These are phyloP conservation scores for Aegilops longissima DNA, from an alignment of 176 grass and related monocot species.

Conservation along the genomic window DNA sequence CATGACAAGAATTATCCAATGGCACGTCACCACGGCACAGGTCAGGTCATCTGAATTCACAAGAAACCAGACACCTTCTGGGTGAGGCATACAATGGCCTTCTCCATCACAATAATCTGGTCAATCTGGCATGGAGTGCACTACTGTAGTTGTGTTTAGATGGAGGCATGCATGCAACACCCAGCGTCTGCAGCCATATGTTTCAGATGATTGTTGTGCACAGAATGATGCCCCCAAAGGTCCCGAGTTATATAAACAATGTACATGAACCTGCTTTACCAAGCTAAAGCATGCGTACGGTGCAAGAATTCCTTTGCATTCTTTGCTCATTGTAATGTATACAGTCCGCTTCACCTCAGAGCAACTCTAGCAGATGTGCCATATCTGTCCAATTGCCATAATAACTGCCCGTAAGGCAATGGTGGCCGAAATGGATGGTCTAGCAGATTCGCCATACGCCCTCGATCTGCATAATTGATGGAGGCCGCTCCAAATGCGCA, in stretches of 20 bases:
- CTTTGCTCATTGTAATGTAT: too few relatives aligned
- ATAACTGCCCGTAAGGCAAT: too few relatives aligned
- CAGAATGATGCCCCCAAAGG: neutral
- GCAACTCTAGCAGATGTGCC: too few relatives aligned
- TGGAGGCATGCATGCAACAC: neutral
- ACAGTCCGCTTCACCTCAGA: too few relatives aligned
- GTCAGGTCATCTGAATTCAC: conserved; percentile 21
- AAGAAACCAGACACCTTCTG: conserved; percentile 28
- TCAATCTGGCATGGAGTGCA: conserved; percentile 11
- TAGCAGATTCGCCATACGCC: too few relatives aligned
- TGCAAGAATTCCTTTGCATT: neutral
- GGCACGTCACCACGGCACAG: neutral
- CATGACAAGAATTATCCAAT: neutral
- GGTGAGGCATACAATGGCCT: neutral
- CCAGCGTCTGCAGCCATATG: neutral
- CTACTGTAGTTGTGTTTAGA: neutral
- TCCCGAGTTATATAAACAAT: conserved; percentile 11
- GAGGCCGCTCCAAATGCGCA: too few relatives aligned
- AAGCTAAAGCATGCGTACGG: neutral
- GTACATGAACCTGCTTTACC: conserved; percentile 23
- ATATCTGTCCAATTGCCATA: too few relatives aligned
- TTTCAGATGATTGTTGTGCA: neutral
- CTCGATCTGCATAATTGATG: too few relatives aligned
- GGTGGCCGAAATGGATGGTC: too few relatives aligned
- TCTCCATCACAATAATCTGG: conserved; percentile 9